phyloP scores from a whole-genome alignment of 2,329 filamentous ascomycete genomes.

The Sporothrix variecibatus region DNA sequence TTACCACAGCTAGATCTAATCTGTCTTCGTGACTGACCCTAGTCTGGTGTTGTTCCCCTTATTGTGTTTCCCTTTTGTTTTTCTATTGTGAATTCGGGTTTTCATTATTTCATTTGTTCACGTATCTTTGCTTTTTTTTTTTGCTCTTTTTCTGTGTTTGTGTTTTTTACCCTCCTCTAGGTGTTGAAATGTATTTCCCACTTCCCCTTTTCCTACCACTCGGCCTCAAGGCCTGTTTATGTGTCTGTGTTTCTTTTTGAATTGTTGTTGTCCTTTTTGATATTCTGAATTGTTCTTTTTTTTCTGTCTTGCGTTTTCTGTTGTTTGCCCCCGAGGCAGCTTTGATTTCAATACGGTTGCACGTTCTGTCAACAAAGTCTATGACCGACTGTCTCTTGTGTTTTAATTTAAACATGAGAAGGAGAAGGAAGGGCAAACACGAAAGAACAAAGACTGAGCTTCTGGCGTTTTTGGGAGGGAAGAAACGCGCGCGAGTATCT shows the following conservation, averaged over 20 bases:
- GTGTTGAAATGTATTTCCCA: constrained; percentile 13
- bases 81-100: neutral
- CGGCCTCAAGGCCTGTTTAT: neutral
- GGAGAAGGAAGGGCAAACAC: no score
- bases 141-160: constrained; percentile 26
- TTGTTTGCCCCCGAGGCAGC: neutral
- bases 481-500: neutral
- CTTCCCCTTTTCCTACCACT: neutral
- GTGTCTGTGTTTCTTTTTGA: neutral
- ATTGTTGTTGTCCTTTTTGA: neutral
- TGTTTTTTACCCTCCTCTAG: neutral
- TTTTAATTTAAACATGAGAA: neutral
- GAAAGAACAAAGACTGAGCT: neutral
- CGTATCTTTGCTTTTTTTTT: constrained; percentile 13
- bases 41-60: neutral
- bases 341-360: neutral
- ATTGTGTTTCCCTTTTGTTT: neutral
- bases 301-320: constrained; percentile 2
- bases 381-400: neutral
- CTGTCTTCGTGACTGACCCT: neutral
- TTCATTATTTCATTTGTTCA: constrained; percentile 21
- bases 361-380: neutral
- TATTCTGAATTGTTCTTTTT: constrained; percentile 17
- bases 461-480: neutral
- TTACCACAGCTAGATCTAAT: constrained; percentile 28